Conservation (phyloP, 257 asterid genomes). For the Penstemon eatonii region DNA sequence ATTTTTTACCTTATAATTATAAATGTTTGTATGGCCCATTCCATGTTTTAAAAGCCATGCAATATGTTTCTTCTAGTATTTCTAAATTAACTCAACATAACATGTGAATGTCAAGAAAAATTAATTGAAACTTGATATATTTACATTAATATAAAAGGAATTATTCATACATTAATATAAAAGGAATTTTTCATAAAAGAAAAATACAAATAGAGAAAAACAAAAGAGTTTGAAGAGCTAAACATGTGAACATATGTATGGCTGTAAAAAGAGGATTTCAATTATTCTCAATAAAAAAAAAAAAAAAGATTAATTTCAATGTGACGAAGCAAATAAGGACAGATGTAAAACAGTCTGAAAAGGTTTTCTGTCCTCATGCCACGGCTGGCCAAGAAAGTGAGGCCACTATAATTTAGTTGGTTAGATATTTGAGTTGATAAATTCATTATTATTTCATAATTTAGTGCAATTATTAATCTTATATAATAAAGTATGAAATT, state of each 20-base stretch:
- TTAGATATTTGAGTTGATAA: not conserved
- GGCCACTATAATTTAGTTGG: slow-evolving; percentile 19
- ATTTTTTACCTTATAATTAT: not conserved
- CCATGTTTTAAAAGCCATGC: not conserved
- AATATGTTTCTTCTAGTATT: not conserved
- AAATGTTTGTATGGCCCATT: not conserved
- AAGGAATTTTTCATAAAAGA: not conserved
- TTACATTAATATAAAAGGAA: not conserved
- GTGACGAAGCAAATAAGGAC: slow-evolving; percentile 35
- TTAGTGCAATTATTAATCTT: too few relatives aligned
- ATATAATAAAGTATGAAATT: too few relatives aligned
- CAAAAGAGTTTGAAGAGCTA: not conserved
- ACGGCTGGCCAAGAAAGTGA: slow-evolving; percentile 22
- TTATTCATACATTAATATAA: not conserved
- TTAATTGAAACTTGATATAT: not conserved
- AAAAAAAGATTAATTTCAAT: slow-evolving; percentile 7
- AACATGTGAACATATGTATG: slow-evolving; percentile 9
- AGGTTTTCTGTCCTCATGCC: slow-evolving; percentile 18
- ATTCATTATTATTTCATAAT: too few relatives aligned
- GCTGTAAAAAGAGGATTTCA: slow-evolving; percentile 19
- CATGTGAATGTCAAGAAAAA: not conserved
- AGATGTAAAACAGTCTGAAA: slow-evolving; percentile 18
- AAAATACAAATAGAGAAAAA: not conserved
- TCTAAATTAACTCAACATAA: not conserved
- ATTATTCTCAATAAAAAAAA: not conserved